Base-by-base conservation (phyloP, 2,329 filamentous ascomycete species). In the Aotearoamyces nothofagi region DNA sequence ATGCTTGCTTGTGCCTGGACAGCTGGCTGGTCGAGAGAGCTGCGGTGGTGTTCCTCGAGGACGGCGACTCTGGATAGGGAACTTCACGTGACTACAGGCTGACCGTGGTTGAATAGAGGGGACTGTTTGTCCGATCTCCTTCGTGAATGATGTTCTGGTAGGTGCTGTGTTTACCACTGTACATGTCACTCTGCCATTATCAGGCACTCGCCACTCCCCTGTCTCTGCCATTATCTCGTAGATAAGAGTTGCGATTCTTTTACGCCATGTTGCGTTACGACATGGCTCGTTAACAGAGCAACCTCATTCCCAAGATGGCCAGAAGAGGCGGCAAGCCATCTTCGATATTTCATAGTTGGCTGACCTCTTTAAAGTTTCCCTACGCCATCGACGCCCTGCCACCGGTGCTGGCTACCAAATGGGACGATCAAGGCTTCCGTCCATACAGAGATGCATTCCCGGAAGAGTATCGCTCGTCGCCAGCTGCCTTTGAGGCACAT, bases 131-230 rank as follows among this genome's bases (percentile, higher is more conserved):
- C 77, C 78, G 42, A 83, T 86, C 50, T 81, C 76, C 42, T 86
- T 86, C 54, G 80, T 86, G 54, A 81, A 81, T 57, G 76, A 84
- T 51, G 70, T 80, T 39, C 60, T 86, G 58, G 80, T 86, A 70
- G 68, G 78, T 57, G 34, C 38, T 19, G 20, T n/a, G n/a, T n/a
- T n/a, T n/a, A n/a, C n/a, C n/a, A n/a, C n/a, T n/a, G n/a, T n/a
- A n/a, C n/a, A n/a, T n/a, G n/a, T n/a, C n/a, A n/a, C 5, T 17
- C 4, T 15, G 15, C n/a, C 11, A 3, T 3, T 9, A 26, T n/a
- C 11, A 9, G 4, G 12, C 47, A 31, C 22, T 40, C 27, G 22
- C 32, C 34, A 9, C 8, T 27, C 22, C 36, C 37, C 33, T 39
- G n/a, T n/a, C n/a, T n/a, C n/a, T n/a, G n/a, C n/a, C n/a, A n/a